Conservation (phyloP, 2,329 filamentous ascomycete species). For the Phialophora verrucosa region DNA sequence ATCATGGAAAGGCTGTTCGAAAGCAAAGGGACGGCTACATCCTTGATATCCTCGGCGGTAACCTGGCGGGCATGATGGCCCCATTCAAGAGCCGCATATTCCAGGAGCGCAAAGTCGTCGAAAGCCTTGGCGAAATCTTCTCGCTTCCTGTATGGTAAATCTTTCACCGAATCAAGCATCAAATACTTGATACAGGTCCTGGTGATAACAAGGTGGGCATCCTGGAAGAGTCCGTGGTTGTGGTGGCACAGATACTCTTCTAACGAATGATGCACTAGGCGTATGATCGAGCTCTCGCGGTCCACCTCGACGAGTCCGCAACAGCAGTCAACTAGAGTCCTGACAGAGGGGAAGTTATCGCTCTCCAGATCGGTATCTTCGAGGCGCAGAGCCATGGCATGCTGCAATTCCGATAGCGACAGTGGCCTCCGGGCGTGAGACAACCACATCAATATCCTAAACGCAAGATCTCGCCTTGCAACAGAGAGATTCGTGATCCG, state of each 20-base stretch:
- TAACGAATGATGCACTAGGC: conserved; percentile 46
- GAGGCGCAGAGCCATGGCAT: conserved; percentile 42
- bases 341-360: conserved; percentile 40
- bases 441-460: conserved; percentile 43
- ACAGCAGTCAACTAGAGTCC: conserved; percentile 41
- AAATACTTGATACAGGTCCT: conserved; percentile 37
- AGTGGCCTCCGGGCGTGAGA: conserved; percentile 42
- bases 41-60: conserved; percentile 19
- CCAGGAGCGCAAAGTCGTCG: conserved; percentile 31
- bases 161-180: conserved; percentile 24
- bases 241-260: conserved; percentile 45
- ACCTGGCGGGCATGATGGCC: conserved; percentile 32
- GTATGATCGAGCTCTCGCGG: conserved; percentile 41
- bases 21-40: conserved; percentile 30
- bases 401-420: conserved; percentile 41
- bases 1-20: conserved; percentile 27
- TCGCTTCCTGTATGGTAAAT: conserved; percentile 25
- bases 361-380: conserved; percentile 39
- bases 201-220: conserved; percentile 41
- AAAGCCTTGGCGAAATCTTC: conserved; percentile 22
- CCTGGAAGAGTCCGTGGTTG: conserved; percentile 43
- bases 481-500: conserved; percentile 39
- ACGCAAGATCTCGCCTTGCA: conserved; percentile 40
- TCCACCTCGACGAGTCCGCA: conserved; percentile 46
- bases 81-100: conserved; percentile 38